phyloP scores from a whole-genome alignment of 1,284 basidiomycete species.

The Cryptococcus amylolentus region DNA sequence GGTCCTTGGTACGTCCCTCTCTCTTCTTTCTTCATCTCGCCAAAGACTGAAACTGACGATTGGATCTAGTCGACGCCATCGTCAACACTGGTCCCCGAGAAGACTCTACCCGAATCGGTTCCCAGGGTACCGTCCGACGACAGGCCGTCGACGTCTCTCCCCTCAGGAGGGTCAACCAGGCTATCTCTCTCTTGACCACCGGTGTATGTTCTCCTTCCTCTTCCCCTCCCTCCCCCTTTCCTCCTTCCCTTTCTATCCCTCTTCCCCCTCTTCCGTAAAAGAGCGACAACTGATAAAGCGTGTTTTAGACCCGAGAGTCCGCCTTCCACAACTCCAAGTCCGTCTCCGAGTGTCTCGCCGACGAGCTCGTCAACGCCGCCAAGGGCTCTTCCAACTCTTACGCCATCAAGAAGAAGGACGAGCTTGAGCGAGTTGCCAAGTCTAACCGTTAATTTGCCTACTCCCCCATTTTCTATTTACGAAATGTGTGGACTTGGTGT shows the following conservation, averaged over 20 bases:
- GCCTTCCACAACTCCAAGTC: constrained; percentile 99
- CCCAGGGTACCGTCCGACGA: constrained; percentile 98
- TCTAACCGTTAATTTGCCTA: constrained; percentile 68
- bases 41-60: constrained; percentile 26
- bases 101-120: constrained; percentile 99
- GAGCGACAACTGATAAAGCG: neutral
- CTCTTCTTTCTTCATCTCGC: no score
- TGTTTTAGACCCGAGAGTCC: constrained; percentile 84
- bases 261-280: no score
- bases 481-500: neutral
- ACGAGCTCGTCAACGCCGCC: constrained; percentile 99
- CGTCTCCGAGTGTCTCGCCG: constrained; percentile 96
- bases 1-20: constrained; percentile 54
- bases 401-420: constrained; percentile 75
- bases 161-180: constrained; percentile 96
- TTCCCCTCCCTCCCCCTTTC: neutral
- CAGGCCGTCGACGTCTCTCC: constrained; percentile 99
- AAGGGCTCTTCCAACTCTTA: constrained; percentile 99
- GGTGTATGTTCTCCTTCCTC: constrained; percentile 62
- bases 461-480: neutral
- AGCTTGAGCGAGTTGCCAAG: constrained; percentile 98
- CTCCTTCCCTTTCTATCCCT: neutral
- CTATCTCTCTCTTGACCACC: constrained; percentile 89
- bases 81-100: constrained; percentile 99
- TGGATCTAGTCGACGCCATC: constrained; percentile 88